Base-by-base conservation (phyloP, 495 filamentous ascomycete species). In the Xylaria venustula region DNA sequence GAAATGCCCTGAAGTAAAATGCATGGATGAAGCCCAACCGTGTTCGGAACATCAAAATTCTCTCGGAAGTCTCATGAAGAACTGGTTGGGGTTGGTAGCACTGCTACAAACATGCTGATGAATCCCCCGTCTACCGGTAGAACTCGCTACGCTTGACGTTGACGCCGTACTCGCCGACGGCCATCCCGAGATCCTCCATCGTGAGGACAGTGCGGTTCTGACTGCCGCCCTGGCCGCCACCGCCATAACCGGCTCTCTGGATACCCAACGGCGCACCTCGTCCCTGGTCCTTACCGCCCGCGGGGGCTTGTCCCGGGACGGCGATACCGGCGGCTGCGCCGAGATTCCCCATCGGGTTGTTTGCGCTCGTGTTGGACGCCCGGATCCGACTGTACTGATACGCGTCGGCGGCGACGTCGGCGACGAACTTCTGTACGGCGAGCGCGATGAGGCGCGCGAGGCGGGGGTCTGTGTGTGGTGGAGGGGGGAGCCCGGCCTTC, bases 161-260 rank as follows among this genome's bases (percentile, higher is more conserved):
- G 51, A 98, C 92, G 0, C 95, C 94, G 77, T 97, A 98, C 77
- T 98, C 94, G 0, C 90, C 88, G 19, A 97, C 94, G 6, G 94
- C 94, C 89, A 96, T 97, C 2, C 94, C 94, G 68, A 98, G 72
- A 81, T 98, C 94, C 77, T 98, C 94, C 94, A 98, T 98, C 6
- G 95, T 98, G 59, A 98, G 77, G 63, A 98, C 94, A 36, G 94
- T 97, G 52, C 93, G 83, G 41, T 93, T 94, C 75, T 94, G 90
- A 42, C 88, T 89, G 0, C 93, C 91, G 23, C 92, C 95, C 52
- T 90, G 90, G 0, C 93, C 94, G 62, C 93, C 94, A 65, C 92
- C 93, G 11, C 92, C 94, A 75, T 90, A 98, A 5, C 94, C 95
- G 22, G 95, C 86, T 51, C 94, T 76, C 78, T 94, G 92, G 61